Evolutionary conservation across 129 eudicot genomes (phyloP).

Genomic region (carrot (Daucus carota)): DNA sequence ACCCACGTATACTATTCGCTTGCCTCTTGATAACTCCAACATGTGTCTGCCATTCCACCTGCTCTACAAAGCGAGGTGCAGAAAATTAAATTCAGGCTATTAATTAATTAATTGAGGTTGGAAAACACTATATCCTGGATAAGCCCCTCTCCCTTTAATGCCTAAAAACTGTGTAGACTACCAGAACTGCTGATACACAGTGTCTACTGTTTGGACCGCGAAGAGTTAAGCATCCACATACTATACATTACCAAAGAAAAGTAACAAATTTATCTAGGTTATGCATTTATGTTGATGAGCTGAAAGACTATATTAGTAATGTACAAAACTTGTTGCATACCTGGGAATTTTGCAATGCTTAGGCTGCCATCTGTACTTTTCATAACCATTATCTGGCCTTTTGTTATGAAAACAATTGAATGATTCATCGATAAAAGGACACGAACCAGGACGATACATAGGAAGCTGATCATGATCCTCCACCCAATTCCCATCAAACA

Average conservation of each 20-base stretch:
- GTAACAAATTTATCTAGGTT: background rate
- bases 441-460: slow-evolving; percentile 32
- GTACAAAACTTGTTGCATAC: slow-evolving; percentile 4
- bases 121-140: background rate
- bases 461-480: slow-evolving; percentile 28
- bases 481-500: slow-evolving; percentile 44
- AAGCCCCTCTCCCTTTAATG: no score
- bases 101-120: background rate
- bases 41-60: slow-evolving; percentile 41
- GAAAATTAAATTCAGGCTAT: background rate
- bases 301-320: background rate
- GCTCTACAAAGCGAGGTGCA: background rate
- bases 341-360: slow-evolving; percentile 43
- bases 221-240: no score
- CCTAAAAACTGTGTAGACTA: background rate
- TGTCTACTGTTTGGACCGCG: background rate
- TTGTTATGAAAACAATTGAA: slow-evolving; percentile 39
- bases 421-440: slow-evolving; percentile 32
- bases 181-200: background rate
- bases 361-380: slow-evolving; percentile 41
- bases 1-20: slow-evolving; percentile 49
- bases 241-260: no score
- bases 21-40: slow-evolving; percentile 49
- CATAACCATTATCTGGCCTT: slow-evolving; percentile 26
- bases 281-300: background rate